Percentiles rank a stretch among this genome's conserved stretches.
phyloP scores from a whole-genome alignment of 1,284 basidiomycete genomes.

The Irpex sp. region DNA sequence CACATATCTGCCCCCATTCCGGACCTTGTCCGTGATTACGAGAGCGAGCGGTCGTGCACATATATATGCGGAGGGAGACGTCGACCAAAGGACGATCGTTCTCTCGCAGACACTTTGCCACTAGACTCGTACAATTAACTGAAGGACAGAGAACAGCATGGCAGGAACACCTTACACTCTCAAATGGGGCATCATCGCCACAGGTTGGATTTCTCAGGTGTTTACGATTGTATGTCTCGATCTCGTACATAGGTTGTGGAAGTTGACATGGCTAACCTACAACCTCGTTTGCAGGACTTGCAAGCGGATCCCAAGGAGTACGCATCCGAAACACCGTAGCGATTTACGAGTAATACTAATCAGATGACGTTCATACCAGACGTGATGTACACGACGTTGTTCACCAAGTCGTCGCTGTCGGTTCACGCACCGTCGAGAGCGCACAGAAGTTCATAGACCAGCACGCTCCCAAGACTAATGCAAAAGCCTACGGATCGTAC shows the following conservation, averaged over 20 bases:
- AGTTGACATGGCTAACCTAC: neutral
- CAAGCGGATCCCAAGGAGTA: conserved; percentile 48
- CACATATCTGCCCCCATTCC: too few relatives aligned
- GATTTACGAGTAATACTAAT: neutral
- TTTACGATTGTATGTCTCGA: conserved; percentile 38
- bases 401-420: conserved; percentile 78
- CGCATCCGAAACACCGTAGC: conserved; percentile 12
- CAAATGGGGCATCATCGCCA: conserved; percentile 56
- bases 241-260: neutral
- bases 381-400: conserved; percentile 70
- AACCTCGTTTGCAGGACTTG: conserved; percentile 33
- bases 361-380: conserved; percentile 29
- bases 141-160: conserved; percentile 11
- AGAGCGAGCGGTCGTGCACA: too few relatives aligned
- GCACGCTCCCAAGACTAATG: conserved; percentile 41
- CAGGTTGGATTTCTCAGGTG: conserved; percentile 41
- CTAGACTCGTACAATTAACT: neutral
- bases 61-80: too few relatives aligned
- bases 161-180: conserved; percentile 33
- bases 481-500: conserved; percentile 77
- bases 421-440: conserved; percentile 68
- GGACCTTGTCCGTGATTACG: too few relatives aligned
- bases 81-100: too few relatives aligned
- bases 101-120: too few relatives aligned
- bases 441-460: conserved; percentile 71